Conservation (phyloP, 805 yeast genomes). For the Spathaspora gorwiae region DNA sequence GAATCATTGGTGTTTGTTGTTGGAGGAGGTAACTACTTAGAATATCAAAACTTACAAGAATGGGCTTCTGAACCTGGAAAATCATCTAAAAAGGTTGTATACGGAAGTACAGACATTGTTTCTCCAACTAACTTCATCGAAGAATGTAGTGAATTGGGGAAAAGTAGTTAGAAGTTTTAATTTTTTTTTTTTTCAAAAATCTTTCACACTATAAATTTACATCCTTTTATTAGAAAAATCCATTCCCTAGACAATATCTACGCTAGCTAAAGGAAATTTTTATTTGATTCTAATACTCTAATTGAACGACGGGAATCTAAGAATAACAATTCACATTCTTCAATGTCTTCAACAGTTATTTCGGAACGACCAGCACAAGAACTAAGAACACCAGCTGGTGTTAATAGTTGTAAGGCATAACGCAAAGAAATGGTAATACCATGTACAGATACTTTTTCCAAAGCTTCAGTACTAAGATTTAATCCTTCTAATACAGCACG, state of each 20-base stretch:
- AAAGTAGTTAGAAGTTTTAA: neutral
- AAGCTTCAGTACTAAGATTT: constrained; percentile 61
- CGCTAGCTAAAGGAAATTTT: constrained; percentile 29
- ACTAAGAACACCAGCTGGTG: constrained; percentile 86
- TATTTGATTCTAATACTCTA: constrained; percentile 52
- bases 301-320: constrained; percentile 83
- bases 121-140: constrained; percentile 66
- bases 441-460: constrained; percentile 65
- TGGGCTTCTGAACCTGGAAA: constrained; percentile 48
- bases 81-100: constrained; percentile 57
- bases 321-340: constrained; percentile 77
- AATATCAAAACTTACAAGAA: constrained; percentile 90
- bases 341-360: constrained; percentile 65
- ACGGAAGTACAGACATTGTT: constrained; percentile 79
- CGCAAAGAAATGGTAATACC: constrained; percentile 81
- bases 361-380: constrained; percentile 68
- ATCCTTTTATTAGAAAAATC: constrained; percentile 1
- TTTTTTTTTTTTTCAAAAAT: neutral
- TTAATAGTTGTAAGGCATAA: constrained; percentile 83
- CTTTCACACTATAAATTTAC: constrained; percentile 1
- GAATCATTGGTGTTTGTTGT: constrained; percentile 87
- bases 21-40: constrained; percentile 95
- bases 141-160: constrained; percentile 58
- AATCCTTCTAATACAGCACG: constrained; percentile 76
- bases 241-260: neutral